phyloP scores from a whole-genome alignment of 129 eudicot species.

The Flaveria sonorensis region DNA sequence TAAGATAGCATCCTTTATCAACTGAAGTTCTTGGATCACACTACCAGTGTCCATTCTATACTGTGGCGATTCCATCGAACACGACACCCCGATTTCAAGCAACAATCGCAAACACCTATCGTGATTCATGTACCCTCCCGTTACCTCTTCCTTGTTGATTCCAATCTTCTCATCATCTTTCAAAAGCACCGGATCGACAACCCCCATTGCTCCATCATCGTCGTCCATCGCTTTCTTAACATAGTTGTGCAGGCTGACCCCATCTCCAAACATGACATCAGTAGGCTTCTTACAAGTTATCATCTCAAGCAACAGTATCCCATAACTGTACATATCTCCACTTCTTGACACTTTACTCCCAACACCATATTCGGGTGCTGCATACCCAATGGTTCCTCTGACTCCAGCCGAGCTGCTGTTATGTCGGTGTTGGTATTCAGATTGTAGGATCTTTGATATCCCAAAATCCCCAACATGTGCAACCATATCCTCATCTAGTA shows the following conservation, averaged over 20 bases:
- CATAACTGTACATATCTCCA: constrained; percentile 51
- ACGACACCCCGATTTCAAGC: constrained; percentile 45
- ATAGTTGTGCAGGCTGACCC: constrained; percentile 40
- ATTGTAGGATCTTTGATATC: constrained; percentile 38
- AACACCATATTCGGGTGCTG: constrained; percentile 60
- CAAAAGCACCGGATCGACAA: constrained; percentile 38
- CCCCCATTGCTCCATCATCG: constrained; percentile 25
- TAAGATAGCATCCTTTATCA: constrained; percentile 29
- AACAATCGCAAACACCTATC: constrained; percentile 29
- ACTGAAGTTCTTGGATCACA: constrained; percentile 32
- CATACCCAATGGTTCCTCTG: constrained; percentile 49
- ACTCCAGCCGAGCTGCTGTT: constrained; percentile 39
- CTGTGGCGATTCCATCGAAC: constrained; percentile 48
- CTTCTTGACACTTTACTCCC: constrained; percentile 46
- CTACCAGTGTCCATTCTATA: constrained; percentile 39
- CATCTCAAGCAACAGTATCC: constrained; percentile 47
- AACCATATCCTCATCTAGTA: constrained; percentile 49
- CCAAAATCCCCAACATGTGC: constrained; percentile 62
- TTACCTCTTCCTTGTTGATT: not conserved
- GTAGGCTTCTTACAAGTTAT: constrained; percentile 40
- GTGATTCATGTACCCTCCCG: not conserved
- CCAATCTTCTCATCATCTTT: constrained; percentile 17
- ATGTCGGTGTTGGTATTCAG: constrained; percentile 24
- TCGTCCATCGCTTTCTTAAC: constrained; percentile 34
- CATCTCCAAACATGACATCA: constrained; percentile 31